These are phyloP conservation scores for Candida methanosorbosa DNA, from an alignment of 805 yeast species.

Conservation along the genomic window DNA sequence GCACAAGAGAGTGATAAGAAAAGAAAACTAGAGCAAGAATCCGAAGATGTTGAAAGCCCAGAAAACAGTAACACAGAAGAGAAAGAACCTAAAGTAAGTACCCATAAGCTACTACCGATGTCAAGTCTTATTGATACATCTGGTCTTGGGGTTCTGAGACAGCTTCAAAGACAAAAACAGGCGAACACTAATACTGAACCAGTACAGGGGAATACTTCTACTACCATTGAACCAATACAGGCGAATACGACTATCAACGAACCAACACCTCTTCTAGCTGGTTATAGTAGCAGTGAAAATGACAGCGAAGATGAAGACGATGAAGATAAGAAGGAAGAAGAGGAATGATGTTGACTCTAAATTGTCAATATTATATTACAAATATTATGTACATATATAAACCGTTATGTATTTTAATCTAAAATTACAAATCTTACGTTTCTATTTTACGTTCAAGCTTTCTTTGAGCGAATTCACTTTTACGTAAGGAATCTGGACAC, in stretches of 20 bases:
- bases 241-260: slow-evolving; percentile 2
- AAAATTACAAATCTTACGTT: not conserved
- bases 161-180: no score
- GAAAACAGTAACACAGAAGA: no score
- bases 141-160: no score
- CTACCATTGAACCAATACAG: not conserved
- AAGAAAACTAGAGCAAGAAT: slow-evolving; percentile 17
- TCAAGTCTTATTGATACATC: no score
- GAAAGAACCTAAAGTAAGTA: not conserved
- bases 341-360: no score
- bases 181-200: no score
- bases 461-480: slow-evolving; percentile 11
- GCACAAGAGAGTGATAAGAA: slow-evolving; percentile 12
- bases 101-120: no score
- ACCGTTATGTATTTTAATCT: no score
- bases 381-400: no score
- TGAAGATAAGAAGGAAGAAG: not conserved
- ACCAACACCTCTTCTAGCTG: slow-evolving; percentile 1
- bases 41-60: slow-evolving; percentile 8
- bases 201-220: no score
- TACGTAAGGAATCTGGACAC: slow-evolving; percentile 31
- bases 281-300: slow-evolving; percentile 3
- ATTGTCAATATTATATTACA: no score
- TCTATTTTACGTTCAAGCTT: slow-evolving; percentile 3
- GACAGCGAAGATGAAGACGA: slow-evolving; percentile 4